Conservation (phyloP, 305 asterid genomes). For the Vinca major region DNA sequence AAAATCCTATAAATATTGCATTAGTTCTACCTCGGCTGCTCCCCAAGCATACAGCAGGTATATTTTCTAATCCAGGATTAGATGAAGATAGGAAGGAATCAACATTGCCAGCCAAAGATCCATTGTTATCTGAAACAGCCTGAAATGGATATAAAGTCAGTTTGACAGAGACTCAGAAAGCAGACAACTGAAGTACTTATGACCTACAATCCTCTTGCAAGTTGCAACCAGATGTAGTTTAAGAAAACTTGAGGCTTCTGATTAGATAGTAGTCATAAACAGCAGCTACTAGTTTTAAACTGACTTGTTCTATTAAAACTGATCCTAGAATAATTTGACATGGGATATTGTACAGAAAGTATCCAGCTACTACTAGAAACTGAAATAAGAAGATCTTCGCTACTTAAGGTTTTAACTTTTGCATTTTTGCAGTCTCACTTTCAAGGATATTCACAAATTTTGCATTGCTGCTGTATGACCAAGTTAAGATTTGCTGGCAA, state of each 20-base stretch:
- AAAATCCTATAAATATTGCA: conserved; percentile 2
- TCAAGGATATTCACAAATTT: not conserved
- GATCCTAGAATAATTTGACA: not conserved
- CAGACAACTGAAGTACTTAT: not conserved
- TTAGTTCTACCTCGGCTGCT: conserved; percentile 16
- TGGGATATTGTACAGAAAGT: not conserved
- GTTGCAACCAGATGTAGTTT: not conserved
- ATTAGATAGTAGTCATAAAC: not conserved
- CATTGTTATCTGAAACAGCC: conserved; percentile 22
- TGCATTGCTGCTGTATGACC: not conserved
- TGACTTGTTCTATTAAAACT: not conserved
- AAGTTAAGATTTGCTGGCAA: not conserved
- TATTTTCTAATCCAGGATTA: conserved; percentile 14
- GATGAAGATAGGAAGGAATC: conserved; percentile 17
- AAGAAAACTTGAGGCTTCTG: not conserved
- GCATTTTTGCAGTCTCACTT: not conserved
- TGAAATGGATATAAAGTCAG: conserved; percentile 9
- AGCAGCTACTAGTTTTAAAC: not conserved
- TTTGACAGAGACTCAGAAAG: conserved; percentile 4
- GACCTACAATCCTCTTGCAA: not conserved
- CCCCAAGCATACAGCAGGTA: conserved; percentile 10
- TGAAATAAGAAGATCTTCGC: not conserved
- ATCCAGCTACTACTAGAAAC: not conserved
- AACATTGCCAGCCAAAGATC: conserved; percentile 17
- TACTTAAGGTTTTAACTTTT: too few species aligned